Evolutionary conservation across 2,329 filamentous ascomycete species (phyloP), one percentile per base, ranked within the genome.

Genomic region (Fusarium verrucosum): DNA sequence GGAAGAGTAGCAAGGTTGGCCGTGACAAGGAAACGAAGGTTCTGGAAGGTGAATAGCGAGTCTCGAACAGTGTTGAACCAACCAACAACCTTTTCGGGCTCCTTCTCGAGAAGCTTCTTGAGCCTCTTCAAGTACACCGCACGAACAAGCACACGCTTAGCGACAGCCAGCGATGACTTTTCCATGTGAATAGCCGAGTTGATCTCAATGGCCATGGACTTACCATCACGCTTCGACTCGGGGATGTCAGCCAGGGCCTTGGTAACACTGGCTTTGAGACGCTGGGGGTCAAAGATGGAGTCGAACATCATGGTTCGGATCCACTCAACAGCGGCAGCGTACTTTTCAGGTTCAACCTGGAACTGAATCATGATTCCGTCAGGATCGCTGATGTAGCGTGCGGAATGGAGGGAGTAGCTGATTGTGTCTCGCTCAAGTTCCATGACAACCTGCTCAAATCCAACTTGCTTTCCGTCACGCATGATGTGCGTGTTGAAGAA

Each of bases 401-500:
- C 90, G 3, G 86, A 86, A 58, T 88, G 87, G 65, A 97, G 87
- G 2, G 80, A 82, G 76, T 97, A 98, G 66, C 88, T 89, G 56
- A 98, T 89, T 0, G 95, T 98, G 70, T 98, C 94, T 72, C 90
- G 87, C 77, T 99, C 95, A 5, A 99, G 84, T 73, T 94, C 89
- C 73, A 92, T 92, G 40, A 98, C 93, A 4, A 98, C 92, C 62
- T 97, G 87, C 75, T 98, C 95, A 70, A 98, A 99, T 43, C 90
- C 88, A 26, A 99, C 81, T 22, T 85, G 86, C 73, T 92, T 83
- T 38, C 92, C 93, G 70, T 93, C 84, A 26, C 89, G 88, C 70
- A 85, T 83, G 58, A 99, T 89, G 4, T 94, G 95, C 0, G 93
- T 92, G 73, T 92, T 94, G 83, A 98, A 99, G 81, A 98, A 97